Evolutionary conservation across 176 grass and related monocot species (phyloP).

Genomic region (Alloteropsis semialata): DNA sequence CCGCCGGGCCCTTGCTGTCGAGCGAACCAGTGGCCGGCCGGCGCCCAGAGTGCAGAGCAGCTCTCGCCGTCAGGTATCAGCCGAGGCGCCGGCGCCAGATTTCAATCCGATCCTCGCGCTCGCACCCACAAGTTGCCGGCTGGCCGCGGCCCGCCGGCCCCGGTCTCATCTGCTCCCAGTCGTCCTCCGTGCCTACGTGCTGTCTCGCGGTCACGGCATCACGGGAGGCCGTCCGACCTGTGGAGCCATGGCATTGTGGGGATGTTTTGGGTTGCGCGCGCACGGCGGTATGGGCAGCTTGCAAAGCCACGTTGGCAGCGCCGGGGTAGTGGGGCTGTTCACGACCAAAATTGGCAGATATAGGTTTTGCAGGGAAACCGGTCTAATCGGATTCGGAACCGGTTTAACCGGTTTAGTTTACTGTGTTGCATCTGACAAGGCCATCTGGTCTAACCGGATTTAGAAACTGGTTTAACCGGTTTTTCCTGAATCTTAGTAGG

Average conservation of each 20-base stretch:
- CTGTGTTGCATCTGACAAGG: too few relatives aligned
- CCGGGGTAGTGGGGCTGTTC: background rate
- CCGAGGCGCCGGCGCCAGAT: slow-evolving; percentile 7
- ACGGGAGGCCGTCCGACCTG: too few relatives aligned
- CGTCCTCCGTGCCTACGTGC: too few relatives aligned
- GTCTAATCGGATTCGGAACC: too few relatives aligned
- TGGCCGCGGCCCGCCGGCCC: background rate
- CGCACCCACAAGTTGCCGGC: background rate
- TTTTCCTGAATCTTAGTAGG: too few relatives aligned
- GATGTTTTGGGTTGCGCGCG: background rate
- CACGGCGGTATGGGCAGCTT: background rate
- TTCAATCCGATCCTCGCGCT: background rate
- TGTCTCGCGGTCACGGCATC: too few relatives aligned
- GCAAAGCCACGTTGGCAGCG: too few relatives aligned
- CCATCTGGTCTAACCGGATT: too few relatives aligned
- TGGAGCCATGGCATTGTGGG: background rate
- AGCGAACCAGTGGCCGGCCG: background rate
- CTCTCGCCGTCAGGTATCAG: background rate
- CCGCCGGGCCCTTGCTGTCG: background rate
- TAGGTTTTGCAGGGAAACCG: too few relatives aligned
- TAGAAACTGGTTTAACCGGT: too few relatives aligned
- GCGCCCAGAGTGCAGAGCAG: background rate
- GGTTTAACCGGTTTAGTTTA: too few relatives aligned
- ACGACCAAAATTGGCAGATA: too few relatives aligned
- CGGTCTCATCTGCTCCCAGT: background rate